Base-by-base conservation (phyloP, 139 green algal species). In the Dunaliella sp. region DNA sequence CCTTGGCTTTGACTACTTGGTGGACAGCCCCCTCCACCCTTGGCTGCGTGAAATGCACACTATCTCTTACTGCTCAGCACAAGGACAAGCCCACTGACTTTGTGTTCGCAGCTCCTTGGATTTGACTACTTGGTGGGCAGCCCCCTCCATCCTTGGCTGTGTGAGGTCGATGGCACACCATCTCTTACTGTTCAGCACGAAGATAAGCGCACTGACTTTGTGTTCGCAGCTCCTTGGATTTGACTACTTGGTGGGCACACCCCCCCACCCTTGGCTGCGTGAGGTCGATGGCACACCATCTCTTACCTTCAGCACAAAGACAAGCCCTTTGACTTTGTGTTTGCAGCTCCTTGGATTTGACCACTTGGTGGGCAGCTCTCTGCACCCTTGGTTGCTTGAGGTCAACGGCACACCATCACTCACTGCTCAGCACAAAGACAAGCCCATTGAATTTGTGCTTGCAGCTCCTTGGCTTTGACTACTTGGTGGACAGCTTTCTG, bases 221-320 rank as follows among this genome's bases (percentile, higher is more conserved):
- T 22, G 7, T 16, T 16, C 72, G 34, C 91, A 94, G 91, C 77
- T 94, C 83, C 87, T 94, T 31, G 92, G 92, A 0, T 86, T 94
- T 77, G 92, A 94, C 87, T 94, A 89, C 86, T 85, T 94, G 30
- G 83, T 94, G 0, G 92, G 93, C 73, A 75, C 28, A 0, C 30
- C 84, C 31, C 80, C 88, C 36, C 85, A 93, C 75, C 90, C 92
- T 36, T 94, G 92, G 92, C 86, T 94, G 88, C 88, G 93, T 72
- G 92, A 94, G 85, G 91, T 92, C 21, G 93, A 94, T 80, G 89
- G n/a, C n/a, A n/a, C n/a, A n/a, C n/a, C n/a, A n/a, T n/a, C n/a
- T n/a, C n/a, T n/a, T n/a, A n/a, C n/a, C n/a, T n/a, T n/a, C n/a
- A n/a, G n/a, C n/a, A n/a, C n/a, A n/a, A n/a, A n/a, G n/a, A n/a